phyloP scores from a whole-genome alignment of 129 eudicot genomes.

The Helianthus tuberosus region DNA sequence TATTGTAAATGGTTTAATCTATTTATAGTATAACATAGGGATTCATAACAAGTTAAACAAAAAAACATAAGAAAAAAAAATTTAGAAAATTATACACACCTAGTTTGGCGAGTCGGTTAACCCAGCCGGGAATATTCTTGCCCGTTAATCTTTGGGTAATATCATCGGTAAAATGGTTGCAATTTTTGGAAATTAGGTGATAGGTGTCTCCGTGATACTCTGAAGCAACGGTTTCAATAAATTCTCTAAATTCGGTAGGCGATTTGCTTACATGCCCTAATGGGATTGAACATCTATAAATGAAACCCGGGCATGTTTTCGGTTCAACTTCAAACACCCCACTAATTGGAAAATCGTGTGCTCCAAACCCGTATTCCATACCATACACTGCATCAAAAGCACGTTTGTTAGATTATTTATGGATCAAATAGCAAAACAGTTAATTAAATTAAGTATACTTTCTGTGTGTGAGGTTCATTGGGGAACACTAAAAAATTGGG shows the following conservation, averaged over 20 bases:
- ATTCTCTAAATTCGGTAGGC: slow-evolving; percentile 50
- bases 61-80: neutral
- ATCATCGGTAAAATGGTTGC: slow-evolving; percentile 86
- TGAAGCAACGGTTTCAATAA: slow-evolving; percentile 64
- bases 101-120: slow-evolving; percentile 72
- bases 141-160: slow-evolving; percentile 61
- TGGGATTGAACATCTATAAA: slow-evolving; percentile 66
- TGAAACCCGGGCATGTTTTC: slow-evolving; percentile 71
- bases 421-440: neutral
- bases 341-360: slow-evolving; percentile 77
- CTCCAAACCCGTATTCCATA: slow-evolving; percentile 85
- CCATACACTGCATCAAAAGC: slow-evolving; percentile 57
- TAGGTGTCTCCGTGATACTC: slow-evolving; percentile 87
- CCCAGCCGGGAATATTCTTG: slow-evolving; percentile 76
- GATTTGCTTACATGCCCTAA: slow-evolving; percentile 57
- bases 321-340: slow-evolving; percentile 93
- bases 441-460: neutral
- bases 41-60: neutral
- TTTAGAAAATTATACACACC: slow-evolving; percentile 38
- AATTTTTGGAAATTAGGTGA: slow-evolving; percentile 75
- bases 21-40: too few relatives aligned
- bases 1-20: too few relatives aligned
- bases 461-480: too few relatives aligned
- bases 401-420: neutral
- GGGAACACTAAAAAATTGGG: too few relatives aligned